A percentile compares a stretch with the other conserved stretches of the same genome.
Conservation (phyloP, 495 filamentous ascomycete species). For the Ascobolus immersus region DNA sequence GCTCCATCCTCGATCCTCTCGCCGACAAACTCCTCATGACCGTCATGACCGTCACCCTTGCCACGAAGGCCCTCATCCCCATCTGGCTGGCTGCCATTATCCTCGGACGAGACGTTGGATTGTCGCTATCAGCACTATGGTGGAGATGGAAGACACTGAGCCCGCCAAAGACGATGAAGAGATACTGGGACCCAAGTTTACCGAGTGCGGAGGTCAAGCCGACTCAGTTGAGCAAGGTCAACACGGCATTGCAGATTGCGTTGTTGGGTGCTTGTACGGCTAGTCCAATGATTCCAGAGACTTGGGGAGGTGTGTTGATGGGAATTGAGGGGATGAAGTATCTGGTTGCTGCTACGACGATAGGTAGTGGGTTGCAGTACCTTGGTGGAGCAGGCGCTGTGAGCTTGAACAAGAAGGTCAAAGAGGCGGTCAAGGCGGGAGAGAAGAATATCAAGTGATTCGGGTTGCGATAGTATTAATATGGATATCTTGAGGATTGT, state of each 20-base stretch:
- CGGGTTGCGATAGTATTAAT: no score
- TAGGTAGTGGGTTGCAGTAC: no score
- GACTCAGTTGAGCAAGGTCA: conserved; percentile 72
- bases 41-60: conserved; percentile 56
- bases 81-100: conserved; percentile 75
- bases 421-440: no score
- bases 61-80: conserved; percentile 54
- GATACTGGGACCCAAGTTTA: conserved; percentile 96
- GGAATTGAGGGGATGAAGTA: no score
- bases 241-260: conserved; percentile 55
- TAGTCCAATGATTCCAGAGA: conserved; percentile 34
- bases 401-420: no score
- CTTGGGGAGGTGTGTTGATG: conserved; percentile 17
- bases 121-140: conserved; percentile 76
- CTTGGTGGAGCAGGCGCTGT: no score
- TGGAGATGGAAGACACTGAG: conserved; percentile 86
- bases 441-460: no score
- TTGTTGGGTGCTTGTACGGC: conserved; percentile 55
- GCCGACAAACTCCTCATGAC: conserved; percentile 94
- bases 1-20: conserved; percentile 91
- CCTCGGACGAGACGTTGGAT: conserved; percentile 63
- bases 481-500: no score
- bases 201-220: conserved; percentile 83
- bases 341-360: no score
- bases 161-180: conserved; percentile 62